Conservation (phyloP, 352 stramenopile genomes). For the Phytophthora quininea region DNA sequence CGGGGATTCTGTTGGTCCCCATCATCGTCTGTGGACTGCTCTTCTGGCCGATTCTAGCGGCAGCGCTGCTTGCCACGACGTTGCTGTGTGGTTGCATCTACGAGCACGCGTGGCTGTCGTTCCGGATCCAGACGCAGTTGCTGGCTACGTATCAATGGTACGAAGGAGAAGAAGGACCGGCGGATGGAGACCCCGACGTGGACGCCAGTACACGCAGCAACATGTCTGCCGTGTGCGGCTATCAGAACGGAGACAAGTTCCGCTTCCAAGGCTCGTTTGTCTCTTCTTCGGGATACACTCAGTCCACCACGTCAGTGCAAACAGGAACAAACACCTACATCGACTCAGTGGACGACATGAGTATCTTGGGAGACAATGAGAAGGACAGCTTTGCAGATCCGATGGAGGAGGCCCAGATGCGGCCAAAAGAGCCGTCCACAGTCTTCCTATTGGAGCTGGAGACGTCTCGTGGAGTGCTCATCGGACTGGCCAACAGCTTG, state of each 20-base stretch:
- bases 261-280: slow-evolving; percentile 46
- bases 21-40: slow-evolving; percentile 40
- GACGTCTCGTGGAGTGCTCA: slow-evolving; percentile 26
- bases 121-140: slow-evolving; percentile 53
- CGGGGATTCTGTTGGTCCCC: slow-evolving; percentile 31
- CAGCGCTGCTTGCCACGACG: slow-evolving; percentile 29
- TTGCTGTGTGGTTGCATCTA: slow-evolving; percentile 50
- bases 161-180: slow-evolving; percentile 32
- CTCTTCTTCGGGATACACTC: slow-evolving; percentile 36
- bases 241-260: slow-evolving; percentile 25
- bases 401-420: slow-evolving; percentile 24
- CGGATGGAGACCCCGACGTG: slow-evolving; percentile 8
- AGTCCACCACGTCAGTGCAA: slow-evolving; percentile 35
- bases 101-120: slow-evolving; percentile 63
- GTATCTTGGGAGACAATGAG: slow-evolving; percentile 33
- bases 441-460: slow-evolving; percentile 37
- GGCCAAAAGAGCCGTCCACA: slow-evolving; percentile 21
- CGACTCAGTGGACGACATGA: slow-evolving; percentile 23
- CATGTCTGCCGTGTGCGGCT: slow-evolving; percentile 17
- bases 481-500: slow-evolving; percentile 31
- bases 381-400: slow-evolving; percentile 44
- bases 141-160: slow-evolving; percentile 52
- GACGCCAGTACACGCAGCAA: slow-evolving; percentile 22
- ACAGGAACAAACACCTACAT: slow-evolving; percentile 24
- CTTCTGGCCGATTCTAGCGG: slow-evolving; percentile 38